These are phyloP conservation scores for Pezicula radicicola DNA, from an alignment of 2,329 filamentous ascomycete species.

Conservation along the genomic window DNA sequence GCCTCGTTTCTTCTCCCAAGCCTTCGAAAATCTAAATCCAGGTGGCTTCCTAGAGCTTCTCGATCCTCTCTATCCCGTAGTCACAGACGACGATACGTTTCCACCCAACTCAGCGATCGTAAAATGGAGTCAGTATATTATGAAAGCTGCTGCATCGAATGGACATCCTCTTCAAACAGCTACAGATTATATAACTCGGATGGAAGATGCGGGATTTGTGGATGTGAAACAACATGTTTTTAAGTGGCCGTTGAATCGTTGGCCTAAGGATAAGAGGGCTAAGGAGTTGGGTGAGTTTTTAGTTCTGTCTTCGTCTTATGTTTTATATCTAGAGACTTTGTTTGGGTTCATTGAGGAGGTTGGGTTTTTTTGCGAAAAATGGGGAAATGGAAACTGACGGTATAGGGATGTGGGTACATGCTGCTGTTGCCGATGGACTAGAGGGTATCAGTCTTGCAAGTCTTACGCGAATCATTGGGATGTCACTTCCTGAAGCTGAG, in stretches of 20 bases:
- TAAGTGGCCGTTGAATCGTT: neutral
- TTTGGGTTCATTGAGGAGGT: no score
- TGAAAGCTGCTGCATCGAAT: constrained; percentile 25
- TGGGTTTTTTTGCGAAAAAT: no score
- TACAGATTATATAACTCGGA: neutral
- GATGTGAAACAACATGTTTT: constrained; percentile 5
- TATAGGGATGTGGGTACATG: neutral
- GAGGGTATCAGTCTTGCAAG: neutral
- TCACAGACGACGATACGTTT: constrained; percentile 29
- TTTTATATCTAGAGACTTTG: neutral
- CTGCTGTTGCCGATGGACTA: neutral
- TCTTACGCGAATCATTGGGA: neutral
- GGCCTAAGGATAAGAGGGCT: neutral
- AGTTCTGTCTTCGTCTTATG: neutral
- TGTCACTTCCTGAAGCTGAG: constrained; percentile 24
- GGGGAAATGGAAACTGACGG: neutral
- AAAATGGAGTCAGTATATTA: constrained; percentile 16
- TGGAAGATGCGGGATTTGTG: constrained; percentile 9
- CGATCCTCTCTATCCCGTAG: constrained; percentile 14
- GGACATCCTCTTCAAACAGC: constrained; percentile 28
- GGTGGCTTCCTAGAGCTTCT: constrained; percentile 27
- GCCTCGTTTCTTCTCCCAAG: constrained; percentile 1
- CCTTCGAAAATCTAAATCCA: constrained; percentile 11
- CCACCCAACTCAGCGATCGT: neutral
- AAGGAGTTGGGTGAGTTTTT: neutral